A percentile compares a stretch with the other conserved stretches of the same genome.
Conservation (phyloP, 306 rosid genomes). For the Mimosa pudica region DNA sequence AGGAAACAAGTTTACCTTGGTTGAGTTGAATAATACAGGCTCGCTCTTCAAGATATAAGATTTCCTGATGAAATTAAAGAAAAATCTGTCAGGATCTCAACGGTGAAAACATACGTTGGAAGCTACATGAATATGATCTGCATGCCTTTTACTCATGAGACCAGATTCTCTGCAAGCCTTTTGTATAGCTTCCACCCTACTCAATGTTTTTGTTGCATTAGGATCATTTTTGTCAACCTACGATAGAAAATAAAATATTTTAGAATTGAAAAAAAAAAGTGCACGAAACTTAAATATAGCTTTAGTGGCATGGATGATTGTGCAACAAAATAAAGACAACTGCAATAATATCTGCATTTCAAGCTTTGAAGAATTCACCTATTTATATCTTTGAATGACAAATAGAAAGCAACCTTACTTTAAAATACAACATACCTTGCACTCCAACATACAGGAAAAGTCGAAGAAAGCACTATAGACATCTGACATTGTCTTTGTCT, state of each 20-base stretch:
- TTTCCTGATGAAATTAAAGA: conserved; percentile 52
- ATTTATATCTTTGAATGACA: conserved; percentile 5
- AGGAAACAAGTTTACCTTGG: conserved; percentile 23
- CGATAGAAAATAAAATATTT: conserved; percentile 29
- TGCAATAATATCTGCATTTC: conserved; percentile 24
- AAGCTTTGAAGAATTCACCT: neutral
- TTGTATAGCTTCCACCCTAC: conserved; percentile 76
- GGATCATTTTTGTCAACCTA: conserved; percentile 89
- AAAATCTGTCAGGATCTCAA: conserved; percentile 38
- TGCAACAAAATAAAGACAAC: neutral
- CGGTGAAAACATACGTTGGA: conserved; percentile 22
- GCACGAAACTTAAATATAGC: conserved; percentile 27
- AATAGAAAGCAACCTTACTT: conserved; percentile 20
- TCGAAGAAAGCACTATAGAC: neutral
- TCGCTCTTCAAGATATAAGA: conserved; percentile 49
- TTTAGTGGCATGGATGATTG: conserved; percentile 9
- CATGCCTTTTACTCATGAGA: conserved; percentile 63
- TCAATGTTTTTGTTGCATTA: conserved; percentile 78
- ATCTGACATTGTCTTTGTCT: conserved; percentile 72
- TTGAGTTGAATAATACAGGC: conserved; percentile 43
- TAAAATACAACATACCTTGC: conserved; percentile 31
- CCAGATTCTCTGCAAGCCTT: conserved; percentile 84
- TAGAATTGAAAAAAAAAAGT: conserved; percentile 21
- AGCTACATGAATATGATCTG: conserved; percentile 27
- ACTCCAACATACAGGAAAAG: no score